Percentiles rank a stretch among this genome's conserved stretches.
phyloP scores from a whole-genome alignment of 495 filamentous ascomycete species.

The Opeltia flavorubescens region DNA sequence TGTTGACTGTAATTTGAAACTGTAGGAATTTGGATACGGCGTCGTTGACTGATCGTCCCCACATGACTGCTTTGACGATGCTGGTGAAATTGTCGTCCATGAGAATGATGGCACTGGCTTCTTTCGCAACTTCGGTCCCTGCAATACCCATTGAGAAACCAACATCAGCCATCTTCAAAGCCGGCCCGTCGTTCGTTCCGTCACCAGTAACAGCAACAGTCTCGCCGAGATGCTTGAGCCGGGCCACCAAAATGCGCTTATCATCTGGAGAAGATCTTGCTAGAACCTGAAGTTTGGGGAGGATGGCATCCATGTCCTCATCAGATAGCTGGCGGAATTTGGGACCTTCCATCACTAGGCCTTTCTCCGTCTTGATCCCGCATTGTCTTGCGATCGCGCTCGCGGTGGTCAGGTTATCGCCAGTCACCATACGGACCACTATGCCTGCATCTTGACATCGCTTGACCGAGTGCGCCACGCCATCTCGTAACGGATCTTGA shows the following conservation, averaged over 20 bases:
- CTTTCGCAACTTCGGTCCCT: slow-evolving; percentile 87
- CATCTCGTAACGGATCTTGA: slow-evolving; percentile 53
- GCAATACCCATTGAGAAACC: slow-evolving; percentile 90
- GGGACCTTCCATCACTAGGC: slow-evolving; percentile 70
- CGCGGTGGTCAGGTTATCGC: slow-evolving; percentile 73
- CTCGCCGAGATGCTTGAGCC: slow-evolving; percentile 59
- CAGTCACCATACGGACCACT: slow-evolving; percentile 80
- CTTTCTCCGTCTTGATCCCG: slow-evolving; percentile 63
- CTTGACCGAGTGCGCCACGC: slow-evolving; percentile 61
- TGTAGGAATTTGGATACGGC: slow-evolving; percentile 83
- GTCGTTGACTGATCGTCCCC: slow-evolving; percentile 84
- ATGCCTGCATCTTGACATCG: slow-evolving; percentile 67
- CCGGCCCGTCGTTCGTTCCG: slow-evolving; percentile 82
- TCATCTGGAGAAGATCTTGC: slow-evolving; percentile 81
- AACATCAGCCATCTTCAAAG: slow-evolving; percentile 72
- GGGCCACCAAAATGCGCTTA: slow-evolving; percentile 65
- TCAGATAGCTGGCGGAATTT: slow-evolving; percentile 66
- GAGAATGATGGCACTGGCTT: slow-evolving; percentile 81
- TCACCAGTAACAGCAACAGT: slow-evolving; percentile 84
- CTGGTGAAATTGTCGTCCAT: slow-evolving; percentile 86
- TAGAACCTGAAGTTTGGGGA: slow-evolving; percentile 67
- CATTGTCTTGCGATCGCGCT: slow-evolving; percentile 72
- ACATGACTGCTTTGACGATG: slow-evolving; percentile 79
- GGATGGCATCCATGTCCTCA: slow-evolving; percentile 51
- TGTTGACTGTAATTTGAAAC: slow-evolving; percentile 86